A percentile compares a stretch with the other conserved stretches of the same genome.
phyloP scores from a whole-genome alignment of 108 stramenopile genomes.

The Skeletonema costatum region DNA sequence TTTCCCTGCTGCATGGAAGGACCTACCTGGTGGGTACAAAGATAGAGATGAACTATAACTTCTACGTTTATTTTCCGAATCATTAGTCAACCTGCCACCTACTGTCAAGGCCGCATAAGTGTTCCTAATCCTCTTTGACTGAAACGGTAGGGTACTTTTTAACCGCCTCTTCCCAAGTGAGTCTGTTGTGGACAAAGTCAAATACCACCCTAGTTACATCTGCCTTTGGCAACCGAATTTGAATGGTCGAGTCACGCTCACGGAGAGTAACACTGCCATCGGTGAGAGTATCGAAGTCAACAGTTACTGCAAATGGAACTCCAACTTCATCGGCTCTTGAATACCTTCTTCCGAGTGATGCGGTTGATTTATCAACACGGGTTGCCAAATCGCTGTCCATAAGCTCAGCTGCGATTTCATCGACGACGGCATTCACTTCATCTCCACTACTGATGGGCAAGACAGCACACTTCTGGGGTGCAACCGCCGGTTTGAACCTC shows the following conservation, averaged over 20 bases:
- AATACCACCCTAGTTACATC: constrained; percentile 78
- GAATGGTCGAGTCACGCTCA: constrained; percentile 96
- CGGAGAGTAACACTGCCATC: constrained; percentile 96
- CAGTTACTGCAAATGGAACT: constrained; percentile 97
- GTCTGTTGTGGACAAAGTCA: constrained; percentile 75
- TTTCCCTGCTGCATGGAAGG: constrained; percentile 40
- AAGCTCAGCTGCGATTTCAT: constrained; percentile 78
- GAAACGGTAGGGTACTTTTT: constrained; percentile 81
- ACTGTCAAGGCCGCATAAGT: background rate
- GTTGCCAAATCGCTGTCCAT: constrained; percentile 88
- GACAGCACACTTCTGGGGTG: constrained; percentile 98
- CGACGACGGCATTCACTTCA: constrained; percentile 83
- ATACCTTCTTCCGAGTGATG: constrained; percentile 91
- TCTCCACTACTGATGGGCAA: constrained; percentile 87
- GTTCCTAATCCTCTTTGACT: constrained; percentile 71
- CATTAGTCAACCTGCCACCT: no score
- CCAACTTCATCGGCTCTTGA: constrained; percentile 99
- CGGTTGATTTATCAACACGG: constrained; percentile 91
- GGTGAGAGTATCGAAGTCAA: constrained; percentile 93
- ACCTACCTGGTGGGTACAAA: background rate
- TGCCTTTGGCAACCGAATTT: constrained; percentile 86
- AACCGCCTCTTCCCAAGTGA: constrained; percentile 73
- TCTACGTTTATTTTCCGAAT: background rate
- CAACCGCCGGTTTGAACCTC: constrained; percentile 95
- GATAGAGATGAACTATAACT: constrained; percentile 13